Base-by-base conservation (phyloP, 495 filamentous ascomycete species). In the Neurospora sp. region DNA sequence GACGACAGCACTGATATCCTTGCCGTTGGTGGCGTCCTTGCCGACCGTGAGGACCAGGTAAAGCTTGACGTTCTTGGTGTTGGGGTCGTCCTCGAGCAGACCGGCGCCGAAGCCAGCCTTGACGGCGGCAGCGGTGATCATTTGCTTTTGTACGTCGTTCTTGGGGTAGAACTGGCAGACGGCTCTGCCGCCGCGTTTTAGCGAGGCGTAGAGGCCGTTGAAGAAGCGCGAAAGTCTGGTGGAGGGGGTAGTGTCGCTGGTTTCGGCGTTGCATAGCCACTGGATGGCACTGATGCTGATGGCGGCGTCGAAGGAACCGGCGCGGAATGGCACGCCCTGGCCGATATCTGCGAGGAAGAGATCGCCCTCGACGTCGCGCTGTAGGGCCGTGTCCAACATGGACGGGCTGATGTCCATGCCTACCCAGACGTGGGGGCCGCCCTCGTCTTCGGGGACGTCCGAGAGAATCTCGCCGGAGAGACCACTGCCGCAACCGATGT, bases 121-220 rank as follows among this genome's bases (percentile, higher is more conserved):
- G 71, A 97, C 91, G 1, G 96, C 96, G 20, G 96, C 94, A 18
- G 83, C 83, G 69, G 91, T 93, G 71, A 98, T 94, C 96, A 98
- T 97, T 72, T 85, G 88, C 78, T 93, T 90, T 83, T 98, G 96
- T 73, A 86, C 85, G 76, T 96, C 93, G 80, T 99, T 97, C 83
- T 96, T 96, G 4, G 96, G 96, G 80, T 99, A 99, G 80, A 99
- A 98, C 78, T 98, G 96, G 77, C 94, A 95, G 31, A 98, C 96
- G 2, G 96, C 96, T 48, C 93, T 88, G 31, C 94, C 96, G 11
- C 96, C 96, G 5, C 96, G 86, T 72, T 91, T 87, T 71, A 99
- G 81, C 80, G 89, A 91, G 27, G 92, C 89, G 81, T 97, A 98
- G 8, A 99, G 83, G n/a, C 93, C 93, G 73, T 93, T 91, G 77